phyloP scores from a whole-genome alignment of 2,329 filamentous ascomycete species.

The Fusarium solani-melongenae region DNA sequence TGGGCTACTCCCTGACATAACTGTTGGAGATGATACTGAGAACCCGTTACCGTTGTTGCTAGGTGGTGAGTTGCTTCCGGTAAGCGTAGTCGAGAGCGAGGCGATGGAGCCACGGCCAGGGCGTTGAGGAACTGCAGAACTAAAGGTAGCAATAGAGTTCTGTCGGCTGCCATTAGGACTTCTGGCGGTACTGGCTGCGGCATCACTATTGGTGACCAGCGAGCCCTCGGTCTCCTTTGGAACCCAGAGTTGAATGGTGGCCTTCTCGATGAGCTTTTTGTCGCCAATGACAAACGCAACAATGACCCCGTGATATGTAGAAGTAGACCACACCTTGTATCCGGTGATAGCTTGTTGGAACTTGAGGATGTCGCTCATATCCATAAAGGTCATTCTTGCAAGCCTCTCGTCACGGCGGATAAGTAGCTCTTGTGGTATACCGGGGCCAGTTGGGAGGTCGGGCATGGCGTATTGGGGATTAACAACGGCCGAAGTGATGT shows the following conservation, averaged over 20 bases:
- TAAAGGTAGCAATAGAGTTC: conserved; percentile 27
- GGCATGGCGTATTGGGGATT: conserved; percentile 46
- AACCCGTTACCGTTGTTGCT: conserved; percentile 4
- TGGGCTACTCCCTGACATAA: background rate
- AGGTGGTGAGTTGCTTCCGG: background rate
- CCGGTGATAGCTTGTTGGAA: conserved; percentile 50
- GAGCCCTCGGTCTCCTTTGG: conserved; percentile 43
- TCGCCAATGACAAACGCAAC: conserved; percentile 46
- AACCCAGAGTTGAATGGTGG: conserved; percentile 49
- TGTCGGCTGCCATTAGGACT: conserved; percentile 20
- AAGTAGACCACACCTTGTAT: conserved; percentile 45
- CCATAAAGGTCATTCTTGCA: conserved; percentile 43
- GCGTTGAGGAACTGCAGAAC: background rate
- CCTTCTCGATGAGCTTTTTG: conserved; percentile 40
- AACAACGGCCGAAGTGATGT: conserved; percentile 42
- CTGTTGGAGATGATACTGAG: conserved; percentile 2
- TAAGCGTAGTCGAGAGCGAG: background rate
- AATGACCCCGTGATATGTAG: conserved; percentile 41
- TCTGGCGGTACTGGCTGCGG: conserved; percentile 14
- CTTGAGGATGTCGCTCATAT: conserved; percentile 41
- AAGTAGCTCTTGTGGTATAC: conserved; percentile 42
- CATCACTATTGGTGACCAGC: conserved; percentile 44
- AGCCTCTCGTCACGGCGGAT: conserved; percentile 46
- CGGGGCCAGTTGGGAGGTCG: conserved; percentile 16
- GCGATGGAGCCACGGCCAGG: conserved; percentile 5